Evolutionary conservation across 2,329 filamentous ascomycete genomes (phyloP), one percentile per base, ranked within the genome.

Genomic region (Polytolypa hystricis): DNA sequence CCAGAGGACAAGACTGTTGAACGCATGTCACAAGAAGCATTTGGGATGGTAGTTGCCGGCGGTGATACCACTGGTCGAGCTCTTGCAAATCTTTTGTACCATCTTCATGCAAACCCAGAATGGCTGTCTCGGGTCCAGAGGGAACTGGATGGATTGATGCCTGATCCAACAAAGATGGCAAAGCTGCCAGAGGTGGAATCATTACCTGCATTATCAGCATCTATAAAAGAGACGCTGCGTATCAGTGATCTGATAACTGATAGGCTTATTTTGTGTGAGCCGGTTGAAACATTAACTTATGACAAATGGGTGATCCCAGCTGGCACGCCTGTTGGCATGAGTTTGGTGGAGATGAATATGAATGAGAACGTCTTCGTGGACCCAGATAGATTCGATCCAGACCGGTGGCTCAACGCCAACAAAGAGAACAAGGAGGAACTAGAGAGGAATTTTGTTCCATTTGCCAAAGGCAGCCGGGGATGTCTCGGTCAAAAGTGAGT

Each of bases 211-310:
- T 19, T 32, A 11, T 18, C 30, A 16, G 30, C 30, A 6, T 32
- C 15, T 12, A 21, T 35, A 16, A 16, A 25, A 9, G 21, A 38
- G 7, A 38, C 17, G 15, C 36, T 38, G 7, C 36, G 36, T 11
- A 38, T 38, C 36, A 33, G 36, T 32, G 17, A 19, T 9, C 30
- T 33, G 17, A 25, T 33, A n/a, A 38, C 30, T 5, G 30, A 38
- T 10, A 32, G 29, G 15, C 29, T 38, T n/a, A 16, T 15, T 17
- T 23, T 38, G 15, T 14, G 16, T 10, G 36, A 38, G n/a, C 29
- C 30, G 19, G 30, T 33, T 14, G 29, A 33, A 32, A 32, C 30
- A 6, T 16, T 19, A 16, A 32, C 30, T 32, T 16, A 19, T 19
- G 30, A 17, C 14, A 32, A 32, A 32, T 32, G 30, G 17, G 11